Evolutionary conservation across 2,329 filamentous ascomycete species (phyloP).

Genomic region (Pseudogymnoascus sp.): DNA sequence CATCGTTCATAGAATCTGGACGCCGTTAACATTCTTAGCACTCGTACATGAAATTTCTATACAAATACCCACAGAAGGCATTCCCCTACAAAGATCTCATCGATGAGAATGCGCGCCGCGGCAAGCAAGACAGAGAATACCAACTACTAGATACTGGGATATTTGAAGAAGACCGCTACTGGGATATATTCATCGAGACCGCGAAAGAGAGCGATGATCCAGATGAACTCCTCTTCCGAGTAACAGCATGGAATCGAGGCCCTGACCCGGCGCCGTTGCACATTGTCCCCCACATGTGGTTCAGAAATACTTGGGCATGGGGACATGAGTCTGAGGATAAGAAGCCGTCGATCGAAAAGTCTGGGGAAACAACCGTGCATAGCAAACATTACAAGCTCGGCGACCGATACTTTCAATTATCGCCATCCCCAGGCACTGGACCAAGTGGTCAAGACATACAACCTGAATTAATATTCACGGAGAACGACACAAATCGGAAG

Average conservation of each 20-base stretch:
- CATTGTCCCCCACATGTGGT: slow-evolving; percentile 92
- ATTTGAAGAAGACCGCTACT: slow-evolving; percentile 86
- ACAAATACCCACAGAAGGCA: slow-evolving; percentile 88
- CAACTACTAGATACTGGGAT: slow-evolving; percentile 82
- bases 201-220: slow-evolving; percentile 89
- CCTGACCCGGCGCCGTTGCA: slow-evolving; percentile 84
- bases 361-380: slow-evolving; percentile 58
- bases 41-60: slow-evolving; percentile 98
- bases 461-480: slow-evolving; percentile 81
- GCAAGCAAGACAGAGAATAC: slow-evolving; percentile 75
- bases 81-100: slow-evolving; percentile 90
- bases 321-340: slow-evolving; percentile 65
- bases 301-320: slow-evolving; percentile 96
- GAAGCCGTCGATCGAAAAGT: slow-evolving; percentile 68
- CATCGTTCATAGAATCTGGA: slow-evolving; percentile 11
- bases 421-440: slow-evolving; percentile 81
- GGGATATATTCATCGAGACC: slow-evolving; percentile 95
- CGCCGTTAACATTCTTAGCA: slow-evolving; percentile 45
- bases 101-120: slow-evolving; percentile 70
- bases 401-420: slow-evolving; percentile 73
- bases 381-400: slow-evolving; percentile 76
- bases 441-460: slow-evolving; percentile 72
- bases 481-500: slow-evolving; percentile 88
- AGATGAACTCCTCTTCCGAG: slow-evolving; percentile 85
- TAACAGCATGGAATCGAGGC: slow-evolving; percentile 93